Evolutionary conservation across 1,139 yeast genomes (phyloP).

Genomic region (Hyphopichia burtonii): DNA sequence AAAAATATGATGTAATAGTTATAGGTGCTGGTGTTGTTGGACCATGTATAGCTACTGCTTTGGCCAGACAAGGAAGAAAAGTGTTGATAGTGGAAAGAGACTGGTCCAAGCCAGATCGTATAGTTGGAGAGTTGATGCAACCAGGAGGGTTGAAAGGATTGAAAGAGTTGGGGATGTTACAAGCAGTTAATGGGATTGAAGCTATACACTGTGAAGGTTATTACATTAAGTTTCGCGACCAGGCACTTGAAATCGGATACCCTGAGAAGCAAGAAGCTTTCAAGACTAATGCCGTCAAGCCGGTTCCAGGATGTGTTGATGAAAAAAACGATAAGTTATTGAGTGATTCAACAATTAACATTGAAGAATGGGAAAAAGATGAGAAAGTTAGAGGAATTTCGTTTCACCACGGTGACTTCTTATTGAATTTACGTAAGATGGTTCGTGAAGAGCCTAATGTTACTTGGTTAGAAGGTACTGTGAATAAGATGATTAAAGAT

Average conservation of each 20-base stretch:
- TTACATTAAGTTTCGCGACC: conserved; percentile 65
- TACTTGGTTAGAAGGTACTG: conserved; percentile 80
- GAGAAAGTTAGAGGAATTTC: conserved; percentile 74
- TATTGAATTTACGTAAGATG: conserved; percentile 72
- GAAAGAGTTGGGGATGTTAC: conserved; percentile 74
- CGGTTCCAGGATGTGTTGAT: conserved; percentile 54
- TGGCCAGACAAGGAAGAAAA: conserved; percentile 85
- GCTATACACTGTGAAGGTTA: conserved; percentile 82
- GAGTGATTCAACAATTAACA: conserved; percentile 47
- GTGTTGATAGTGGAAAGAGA: conserved; percentile 82
- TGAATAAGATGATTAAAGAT: conserved; percentile 54
- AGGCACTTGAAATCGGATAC: conserved; percentile 62
- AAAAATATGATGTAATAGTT: conserved; percentile 58
- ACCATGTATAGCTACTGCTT: conserved; percentile 84
- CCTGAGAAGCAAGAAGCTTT: conserved; percentile 58
- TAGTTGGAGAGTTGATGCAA: conserved; percentile 95
- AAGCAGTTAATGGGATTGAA: conserved; percentile 76
- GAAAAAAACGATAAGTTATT: conserved; percentile 56
- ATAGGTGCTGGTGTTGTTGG: conserved; percentile 98
- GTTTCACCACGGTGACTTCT: conserved; percentile 89
- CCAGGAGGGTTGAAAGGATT: conserved; percentile 91
- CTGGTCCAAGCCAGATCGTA: conserved; percentile 89
- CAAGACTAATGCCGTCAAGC: conserved; percentile 40
- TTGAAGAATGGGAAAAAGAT: conserved; percentile 57
- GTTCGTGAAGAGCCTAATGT: conserved; percentile 69